phyloP scores from a whole-genome alignment of 2,329 filamentous ascomycete genomes.

The Cladorrhinum sp. region DNA sequence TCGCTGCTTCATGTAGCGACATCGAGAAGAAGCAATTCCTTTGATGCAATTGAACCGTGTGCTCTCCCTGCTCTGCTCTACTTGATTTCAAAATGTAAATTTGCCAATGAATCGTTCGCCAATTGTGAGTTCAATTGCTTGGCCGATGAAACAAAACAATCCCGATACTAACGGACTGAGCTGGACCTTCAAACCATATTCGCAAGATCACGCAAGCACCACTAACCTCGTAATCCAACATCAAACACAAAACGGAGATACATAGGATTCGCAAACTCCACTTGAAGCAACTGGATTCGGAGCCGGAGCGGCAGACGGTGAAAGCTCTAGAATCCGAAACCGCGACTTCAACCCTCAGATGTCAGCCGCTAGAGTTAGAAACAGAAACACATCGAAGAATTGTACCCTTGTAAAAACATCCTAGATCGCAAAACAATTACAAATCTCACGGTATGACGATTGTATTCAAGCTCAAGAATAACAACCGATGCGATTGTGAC shows the following conservation, averaged over 20 bases:
- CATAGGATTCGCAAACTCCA: background rate
- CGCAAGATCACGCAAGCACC: constrained; percentile 6
- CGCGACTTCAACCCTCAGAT: background rate
- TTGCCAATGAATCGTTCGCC: too few relatives aligned
- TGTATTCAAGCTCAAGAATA: too few relatives aligned
- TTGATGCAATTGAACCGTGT: too few relatives aligned
- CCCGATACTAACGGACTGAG: background rate
- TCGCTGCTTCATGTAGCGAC: background rate
- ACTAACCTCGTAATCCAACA: background rate
- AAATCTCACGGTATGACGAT: too few relatives aligned
- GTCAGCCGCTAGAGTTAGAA: too few relatives aligned
- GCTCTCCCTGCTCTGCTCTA: too few relatives aligned
- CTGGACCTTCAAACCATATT: background rate
- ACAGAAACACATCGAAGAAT: too few relatives aligned
- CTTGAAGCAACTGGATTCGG: background rate
- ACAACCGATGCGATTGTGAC: background rate
- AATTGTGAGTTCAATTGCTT: too few relatives aligned
- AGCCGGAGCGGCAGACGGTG: background rate
- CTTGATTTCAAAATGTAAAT: too few relatives aligned
- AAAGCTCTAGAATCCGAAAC: background rate
- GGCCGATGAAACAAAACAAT: too few relatives aligned
- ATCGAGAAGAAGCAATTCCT: background rate
- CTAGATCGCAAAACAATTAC: too few relatives aligned
- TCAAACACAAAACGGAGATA: background rate
- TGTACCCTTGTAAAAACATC: too few relatives aligned